A percentile compares a stretch with the other conserved stretches of the same genome.
Conservation (phyloP, 228 moss, liverwort and hornwort species). For the Sphagnum magellanicum region DNA sequence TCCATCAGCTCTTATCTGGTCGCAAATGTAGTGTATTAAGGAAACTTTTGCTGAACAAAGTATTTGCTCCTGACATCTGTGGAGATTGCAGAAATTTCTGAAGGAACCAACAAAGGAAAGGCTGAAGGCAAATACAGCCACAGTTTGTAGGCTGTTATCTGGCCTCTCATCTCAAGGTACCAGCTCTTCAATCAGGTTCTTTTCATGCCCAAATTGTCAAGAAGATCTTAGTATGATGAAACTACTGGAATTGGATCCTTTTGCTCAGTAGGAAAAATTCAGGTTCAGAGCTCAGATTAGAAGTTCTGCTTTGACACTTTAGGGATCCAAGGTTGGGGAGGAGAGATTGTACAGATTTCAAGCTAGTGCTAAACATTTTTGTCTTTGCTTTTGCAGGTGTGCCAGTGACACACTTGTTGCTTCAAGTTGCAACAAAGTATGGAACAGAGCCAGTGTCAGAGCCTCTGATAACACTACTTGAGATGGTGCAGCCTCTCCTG, state of each 20-base stretch:
- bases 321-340: no score
- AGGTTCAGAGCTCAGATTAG: not conserved
- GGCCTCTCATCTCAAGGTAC: constrained; percentile 28
- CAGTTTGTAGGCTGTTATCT: constrained; percentile 24
- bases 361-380: not conserved
- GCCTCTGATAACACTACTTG: constrained; percentile 16
- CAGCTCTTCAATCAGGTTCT: not conserved
- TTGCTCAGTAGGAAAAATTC: not conserved
- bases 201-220: not conserved
- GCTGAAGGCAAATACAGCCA: constrained; percentile 25
- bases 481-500: constrained; percentile 24
- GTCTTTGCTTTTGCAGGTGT: constrained; percentile 15
- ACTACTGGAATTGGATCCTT: not conserved
- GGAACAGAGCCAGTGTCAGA: constrained; percentile 22
- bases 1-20: no score
- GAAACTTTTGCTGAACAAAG: no score
- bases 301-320: not conserved
- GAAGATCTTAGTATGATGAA: no score
- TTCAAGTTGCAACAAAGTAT: constrained; percentile 22
- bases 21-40: no score
- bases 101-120: constrained; percentile 29
- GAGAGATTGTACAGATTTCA: no score
- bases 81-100: constrained; percentile 14
- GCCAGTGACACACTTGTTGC: constrained; percentile 17
- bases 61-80: no score